A percentile compares a stretch with the other conserved stretches of the same genome.
These are phyloP conservation scores for Achaetomium macrosporum DNA, from an alignment of 2,329 filamentous ascomycete species.

Conservation along the genomic window DNA sequence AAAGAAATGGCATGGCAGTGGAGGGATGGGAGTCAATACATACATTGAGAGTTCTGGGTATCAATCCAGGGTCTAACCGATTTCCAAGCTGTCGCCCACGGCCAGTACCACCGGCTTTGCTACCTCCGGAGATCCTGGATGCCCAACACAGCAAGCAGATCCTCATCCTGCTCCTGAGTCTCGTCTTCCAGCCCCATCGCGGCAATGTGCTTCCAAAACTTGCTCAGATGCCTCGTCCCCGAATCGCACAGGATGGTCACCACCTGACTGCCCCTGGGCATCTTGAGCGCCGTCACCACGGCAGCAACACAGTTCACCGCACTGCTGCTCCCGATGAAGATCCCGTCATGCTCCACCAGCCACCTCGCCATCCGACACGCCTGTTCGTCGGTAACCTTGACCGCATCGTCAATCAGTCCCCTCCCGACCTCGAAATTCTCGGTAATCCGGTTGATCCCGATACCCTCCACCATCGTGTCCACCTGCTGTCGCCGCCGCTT, in stretches of 20 bases:
- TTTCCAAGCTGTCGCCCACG: background rate
- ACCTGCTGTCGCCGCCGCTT: slow-evolving; percentile 86
- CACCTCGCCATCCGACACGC: slow-evolving; percentile 91
- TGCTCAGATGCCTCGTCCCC: slow-evolving; percentile 76
- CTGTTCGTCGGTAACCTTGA: slow-evolving; percentile 82
- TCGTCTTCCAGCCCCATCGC: slow-evolving; percentile 62
- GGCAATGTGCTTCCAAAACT: slow-evolving; percentile 73
- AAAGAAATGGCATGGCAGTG: background rate
- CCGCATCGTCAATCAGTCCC: slow-evolving; percentile 82
- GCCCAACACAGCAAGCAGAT: slow-evolving; percentile 47
- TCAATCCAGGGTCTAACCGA: background rate
- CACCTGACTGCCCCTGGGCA: slow-evolving; percentile 58
- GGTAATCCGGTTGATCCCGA: slow-evolving; percentile 93
- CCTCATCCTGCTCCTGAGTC: slow-evolving; percentile 34
- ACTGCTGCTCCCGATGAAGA: slow-evolving; percentile 91
- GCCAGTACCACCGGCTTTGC: background rate
- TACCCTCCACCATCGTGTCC: slow-evolving; percentile 91
- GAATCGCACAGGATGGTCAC: slow-evolving; percentile 83
- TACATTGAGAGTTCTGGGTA: slow-evolving; percentile 2
- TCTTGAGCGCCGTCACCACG: slow-evolving; percentile 57
- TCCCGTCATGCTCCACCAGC: slow-evolving; percentile 90
- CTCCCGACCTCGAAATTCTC: slow-evolving; percentile 85
- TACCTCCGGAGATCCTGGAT: slow-evolving; percentile 30
- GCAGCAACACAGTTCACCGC: slow-evolving; percentile 93
- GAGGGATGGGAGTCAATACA: background rate